Evolutionary conservation across 306 rosid species (phyloP).

Genomic region (Luffa aegyptiaca): DNA sequence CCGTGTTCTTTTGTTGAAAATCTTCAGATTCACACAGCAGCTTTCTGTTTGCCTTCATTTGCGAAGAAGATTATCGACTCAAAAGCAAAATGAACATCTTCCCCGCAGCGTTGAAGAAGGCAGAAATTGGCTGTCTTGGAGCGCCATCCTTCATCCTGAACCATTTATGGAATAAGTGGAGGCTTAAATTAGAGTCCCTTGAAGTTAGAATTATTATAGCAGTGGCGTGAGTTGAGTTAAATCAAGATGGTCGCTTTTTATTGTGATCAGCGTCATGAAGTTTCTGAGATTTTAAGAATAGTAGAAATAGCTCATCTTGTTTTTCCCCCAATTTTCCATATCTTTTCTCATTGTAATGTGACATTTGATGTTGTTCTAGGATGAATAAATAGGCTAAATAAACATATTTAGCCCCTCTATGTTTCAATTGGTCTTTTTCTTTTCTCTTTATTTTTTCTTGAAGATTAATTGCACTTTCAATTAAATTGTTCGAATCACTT

Average conservation of each 20-base stretch:
- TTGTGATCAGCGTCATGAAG: neutral
- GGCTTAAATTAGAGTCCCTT: neutral
- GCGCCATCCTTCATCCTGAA: slow-evolving; percentile 11
- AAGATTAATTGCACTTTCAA: neutral
- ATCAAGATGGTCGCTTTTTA: neutral
- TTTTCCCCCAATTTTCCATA: neutral
- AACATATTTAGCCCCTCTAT: neutral
- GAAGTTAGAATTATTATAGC: neutral
- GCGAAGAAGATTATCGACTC: slow-evolving; percentile 73
- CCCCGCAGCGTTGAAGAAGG: slow-evolving; percentile 13
- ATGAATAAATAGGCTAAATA: neutral
- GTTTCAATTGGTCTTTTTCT: neutral
- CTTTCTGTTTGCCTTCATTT: slow-evolving; percentile 95
- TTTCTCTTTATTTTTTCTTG: too few species aligned
- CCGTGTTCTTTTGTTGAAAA: neutral
- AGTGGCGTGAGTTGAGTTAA: neutral
- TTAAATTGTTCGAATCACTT: too few species aligned
- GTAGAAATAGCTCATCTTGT: neutral
- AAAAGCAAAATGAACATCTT: slow-evolving; percentile 32
- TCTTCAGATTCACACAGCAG: slow-evolving; percentile 78
- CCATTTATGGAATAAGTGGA: neutral
- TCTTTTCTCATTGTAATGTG: neutral
- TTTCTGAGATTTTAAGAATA: neutral
- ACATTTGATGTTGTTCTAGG: neutral
- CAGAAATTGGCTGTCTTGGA: slow-evolving; percentile 5